These are phyloP conservation scores for Rubia tinctorum DNA, from an alignment of 305 asterid species.

Conservation along the genomic window DNA sequence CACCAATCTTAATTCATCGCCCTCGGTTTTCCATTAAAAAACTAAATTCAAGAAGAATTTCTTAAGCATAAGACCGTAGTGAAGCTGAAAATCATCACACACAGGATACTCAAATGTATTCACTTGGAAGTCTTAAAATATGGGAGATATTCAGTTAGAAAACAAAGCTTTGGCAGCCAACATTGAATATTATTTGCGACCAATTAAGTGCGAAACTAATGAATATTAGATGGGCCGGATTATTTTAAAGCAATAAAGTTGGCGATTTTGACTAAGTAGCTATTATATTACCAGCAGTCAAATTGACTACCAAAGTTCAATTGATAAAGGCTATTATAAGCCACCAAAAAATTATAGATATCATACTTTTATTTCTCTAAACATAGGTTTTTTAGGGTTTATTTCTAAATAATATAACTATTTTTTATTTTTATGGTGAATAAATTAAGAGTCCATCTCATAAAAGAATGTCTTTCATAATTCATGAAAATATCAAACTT, in stretches of 20 bases:
- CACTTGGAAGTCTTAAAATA: not conserved
- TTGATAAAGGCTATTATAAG: too few species aligned
- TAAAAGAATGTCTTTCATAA: too few species aligned
- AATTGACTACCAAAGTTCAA: not conserved
- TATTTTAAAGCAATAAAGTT: not conserved
- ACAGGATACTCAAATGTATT: not conserved
- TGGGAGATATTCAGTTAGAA: not conserved
- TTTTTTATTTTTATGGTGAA: too few species aligned
- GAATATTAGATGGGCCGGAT: not conserved
- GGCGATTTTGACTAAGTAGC: not conserved
- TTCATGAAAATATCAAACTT: too few species aligned
- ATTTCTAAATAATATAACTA: too few species aligned
- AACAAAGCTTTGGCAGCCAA: constrained; percentile 1
- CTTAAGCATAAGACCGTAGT: not conserved
- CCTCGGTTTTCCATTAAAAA: not conserved
- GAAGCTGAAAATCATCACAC: too few species aligned
- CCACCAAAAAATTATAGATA: not conserved
- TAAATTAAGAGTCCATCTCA: too few species aligned
- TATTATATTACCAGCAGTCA: not conserved
- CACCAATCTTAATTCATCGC: not conserved
- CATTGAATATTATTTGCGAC: not conserved
- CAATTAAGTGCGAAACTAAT: not conserved
- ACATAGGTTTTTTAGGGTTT: too few species aligned
- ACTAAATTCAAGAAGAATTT: not conserved
- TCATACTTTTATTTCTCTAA: too few species aligned